phyloP scores from a whole-genome alignment of 2,329 filamentous ascomycete genomes.

The Fusarium virguliforme region DNA sequence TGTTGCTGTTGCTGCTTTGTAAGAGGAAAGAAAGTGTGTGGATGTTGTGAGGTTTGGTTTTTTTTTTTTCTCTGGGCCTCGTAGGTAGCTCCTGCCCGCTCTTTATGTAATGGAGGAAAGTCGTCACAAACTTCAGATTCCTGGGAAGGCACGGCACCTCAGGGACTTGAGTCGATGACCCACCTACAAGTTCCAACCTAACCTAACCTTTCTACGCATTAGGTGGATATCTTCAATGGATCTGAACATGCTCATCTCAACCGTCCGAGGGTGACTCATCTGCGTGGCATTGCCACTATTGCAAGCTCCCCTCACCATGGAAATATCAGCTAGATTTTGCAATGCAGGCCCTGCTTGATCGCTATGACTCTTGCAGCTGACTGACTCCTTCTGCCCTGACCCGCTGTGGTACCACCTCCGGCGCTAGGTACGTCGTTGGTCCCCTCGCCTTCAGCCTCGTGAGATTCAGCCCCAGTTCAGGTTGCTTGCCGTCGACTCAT shows the following conservation, averaged over 20 bases:
- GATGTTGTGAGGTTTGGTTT: conserved; percentile 28
- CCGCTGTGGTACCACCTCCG: conserved; percentile 12
- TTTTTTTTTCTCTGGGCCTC: conserved; percentile 45
- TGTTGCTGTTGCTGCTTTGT: not conserved
- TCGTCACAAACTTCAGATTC: conserved; percentile 8
- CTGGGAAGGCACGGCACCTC: not conserved
- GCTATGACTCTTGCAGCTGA: conserved; percentile 11
- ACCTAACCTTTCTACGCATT: conserved; percentile 2
- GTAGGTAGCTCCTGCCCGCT: conserved; percentile 44
- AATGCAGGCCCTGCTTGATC: not conserved
- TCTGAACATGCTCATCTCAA: not conserved
- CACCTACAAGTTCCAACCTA: conserved; percentile 12
- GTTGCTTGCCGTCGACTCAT: conserved; percentile 44
- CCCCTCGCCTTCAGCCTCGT: not conserved
- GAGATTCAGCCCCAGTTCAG: conserved; percentile 17
- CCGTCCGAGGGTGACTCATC: not conserved
- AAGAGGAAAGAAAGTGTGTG: conserved; percentile 37
- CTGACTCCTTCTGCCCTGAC: conserved; percentile 3
- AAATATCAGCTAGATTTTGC: conserved; percentile 1
- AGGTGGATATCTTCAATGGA: not conserved
- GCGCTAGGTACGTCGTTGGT: not conserved
- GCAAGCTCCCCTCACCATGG: not conserved
- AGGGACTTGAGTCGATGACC: conserved; percentile 23
- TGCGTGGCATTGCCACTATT: conserved; percentile 1
- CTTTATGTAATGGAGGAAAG: conserved; percentile 46